phyloP scores from a whole-genome alignment of 371 early-diverging fungal genomes.

The Saksenaea vasiformis region DNA sequence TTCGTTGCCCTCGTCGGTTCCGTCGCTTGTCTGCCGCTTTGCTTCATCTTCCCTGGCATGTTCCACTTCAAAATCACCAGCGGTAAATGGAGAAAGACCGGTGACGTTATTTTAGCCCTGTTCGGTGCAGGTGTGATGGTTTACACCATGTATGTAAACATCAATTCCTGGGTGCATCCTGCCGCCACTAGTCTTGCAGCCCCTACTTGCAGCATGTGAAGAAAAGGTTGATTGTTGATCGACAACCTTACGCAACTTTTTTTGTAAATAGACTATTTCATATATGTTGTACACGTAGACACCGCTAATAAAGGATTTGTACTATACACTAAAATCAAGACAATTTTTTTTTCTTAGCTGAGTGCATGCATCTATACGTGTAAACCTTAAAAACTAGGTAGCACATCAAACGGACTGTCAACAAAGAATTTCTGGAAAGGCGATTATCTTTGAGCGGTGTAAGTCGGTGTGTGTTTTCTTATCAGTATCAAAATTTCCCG shows the following conservation, averaged over 20 bases:
- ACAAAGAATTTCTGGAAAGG: too few species aligned
- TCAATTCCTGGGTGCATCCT: constrained; percentile 44
- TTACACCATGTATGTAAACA: constrained; percentile 40
- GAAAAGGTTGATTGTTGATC: constrained; percentile 17
- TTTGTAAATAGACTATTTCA: too few species aligned
- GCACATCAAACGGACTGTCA: too few species aligned
- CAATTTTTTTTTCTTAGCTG: too few species aligned
- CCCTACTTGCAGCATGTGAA: constrained; percentile 9
- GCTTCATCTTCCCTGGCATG: constrained; percentile 56
- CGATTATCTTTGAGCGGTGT: too few species aligned
- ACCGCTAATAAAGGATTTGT: too few species aligned
- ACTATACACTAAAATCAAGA: too few species aligned
- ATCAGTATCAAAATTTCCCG: too few species aligned
- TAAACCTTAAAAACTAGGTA: too few species aligned
- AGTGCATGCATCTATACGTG: too few species aligned
- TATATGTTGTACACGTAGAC: too few species aligned
- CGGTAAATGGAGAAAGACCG: constrained; percentile 25
- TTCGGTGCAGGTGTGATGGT: constrained; percentile 62
- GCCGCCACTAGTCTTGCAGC: constrained; percentile 1
- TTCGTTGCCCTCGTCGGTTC: constrained; percentile 68
- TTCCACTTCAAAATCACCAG: constrained; percentile 67
- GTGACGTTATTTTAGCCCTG: constrained; percentile 47
- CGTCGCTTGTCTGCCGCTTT: constrained; percentile 45
- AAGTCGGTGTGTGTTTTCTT: too few species aligned
- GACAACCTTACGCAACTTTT: constrained; percentile 3